Evolutionary conservation across 164 flowering plant species (phyloP), one percentile per base, ranked within the genome.

Genomic region (Magnolia sinica): DNA sequence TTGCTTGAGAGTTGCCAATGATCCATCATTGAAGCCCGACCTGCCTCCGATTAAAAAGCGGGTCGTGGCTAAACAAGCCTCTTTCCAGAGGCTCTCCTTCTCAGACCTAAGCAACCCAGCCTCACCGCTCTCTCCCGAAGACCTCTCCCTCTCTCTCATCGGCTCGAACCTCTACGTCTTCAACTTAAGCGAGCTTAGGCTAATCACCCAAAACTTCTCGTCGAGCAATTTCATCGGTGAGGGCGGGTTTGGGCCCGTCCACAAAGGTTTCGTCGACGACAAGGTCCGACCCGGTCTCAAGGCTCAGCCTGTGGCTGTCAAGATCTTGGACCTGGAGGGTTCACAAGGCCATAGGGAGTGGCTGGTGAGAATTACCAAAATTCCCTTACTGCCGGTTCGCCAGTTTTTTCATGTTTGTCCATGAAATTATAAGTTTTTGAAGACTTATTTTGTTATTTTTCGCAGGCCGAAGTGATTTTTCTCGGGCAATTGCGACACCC

Each of bases 261-360:
- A 90, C 71, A 93, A 93, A 66, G 98, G 98, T 20, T 88, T 88
- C 80, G 80, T 91, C 20, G 88, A 88, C 75, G 95, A 91, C 19
- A 88, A 85, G 78, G 69, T 86, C 59, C 82, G 87, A 76, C 85
- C 87, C 8, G 96, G 93, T 0, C 71, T 93, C 80, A 73, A 82
- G 75, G 84, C 94, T 78, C 94, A 89, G 75, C 81, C 88, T 7
- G 91, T 91, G 22, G 98, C 98, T 11, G 94, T 93, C 50, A 93
- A 93, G 84, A 75, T 81, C 4, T 76, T 95, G 79, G 91, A 95
- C 66, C 81, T 90, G 85, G 92, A 90, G 51, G 97, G 98, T 37
- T n/a, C 78, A 2, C 98, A 95, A 73, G 98, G 98, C 19, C 95
- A 91, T 70, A 87, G 81, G 68, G 98, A 95, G 67, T 95, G 98